Percentiles rank a stretch among this genome's conserved stretches.
These are phyloP conservation scores for Allantophomopsis cytisporea DNA, from an alignment of 2,329 filamentous ascomycete species.

Conservation along the genomic window DNA sequence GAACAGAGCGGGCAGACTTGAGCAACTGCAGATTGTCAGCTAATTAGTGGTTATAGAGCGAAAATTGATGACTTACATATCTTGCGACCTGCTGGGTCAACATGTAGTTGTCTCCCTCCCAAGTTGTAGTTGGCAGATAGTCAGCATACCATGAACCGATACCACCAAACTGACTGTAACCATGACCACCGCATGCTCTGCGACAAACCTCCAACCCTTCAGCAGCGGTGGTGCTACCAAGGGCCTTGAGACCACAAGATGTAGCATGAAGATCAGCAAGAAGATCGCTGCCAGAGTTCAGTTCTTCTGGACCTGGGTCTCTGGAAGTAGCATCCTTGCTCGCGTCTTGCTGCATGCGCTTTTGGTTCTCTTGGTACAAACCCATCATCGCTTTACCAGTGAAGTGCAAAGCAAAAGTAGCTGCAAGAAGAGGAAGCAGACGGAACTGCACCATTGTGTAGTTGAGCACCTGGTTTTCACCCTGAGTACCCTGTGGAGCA, in stretches of 20 bases:
- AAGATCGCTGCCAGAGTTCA: slow-evolving; percentile 49
- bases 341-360: slow-evolving; percentile 39
- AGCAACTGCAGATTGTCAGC: slow-evolving; percentile 32
- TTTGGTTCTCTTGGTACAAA: slow-evolving; percentile 60
- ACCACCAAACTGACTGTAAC: slow-evolving; percentile 63
- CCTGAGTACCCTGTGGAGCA: slow-evolving; percentile 36
- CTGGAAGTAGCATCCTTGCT: slow-evolving; percentile 27
- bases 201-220: slow-evolving; percentile 66
- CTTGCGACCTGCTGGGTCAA: slow-evolving; percentile 66
- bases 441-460: slow-evolving; percentile 73
- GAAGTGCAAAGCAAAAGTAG: slow-evolving; percentile 68
- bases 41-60: slow-evolving; percentile 1
- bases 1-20: slow-evolving; percentile 58
- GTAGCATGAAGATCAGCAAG: slow-evolving; percentile 66
- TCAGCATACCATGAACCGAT: slow-evolving; percentile 65
- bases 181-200: slow-evolving; percentile 64
- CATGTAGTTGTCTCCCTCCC: slow-evolving; percentile 54
- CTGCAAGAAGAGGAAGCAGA: slow-evolving; percentile 56
- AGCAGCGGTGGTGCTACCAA: slow-evolving; percentile 57
- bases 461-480: slow-evolving; percentile 65
- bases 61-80: slow-evolving; percentile 32
- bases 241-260: slow-evolving; percentile 63
- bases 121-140: slow-evolving; percentile 49
- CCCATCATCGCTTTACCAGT: slow-evolving; percentile 66
- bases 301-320: slow-evolving; percentile 54